Base-by-base conservation (phyloP, 2,329 filamentous ascomycete species). In the Aspergillus intermedius region DNA sequence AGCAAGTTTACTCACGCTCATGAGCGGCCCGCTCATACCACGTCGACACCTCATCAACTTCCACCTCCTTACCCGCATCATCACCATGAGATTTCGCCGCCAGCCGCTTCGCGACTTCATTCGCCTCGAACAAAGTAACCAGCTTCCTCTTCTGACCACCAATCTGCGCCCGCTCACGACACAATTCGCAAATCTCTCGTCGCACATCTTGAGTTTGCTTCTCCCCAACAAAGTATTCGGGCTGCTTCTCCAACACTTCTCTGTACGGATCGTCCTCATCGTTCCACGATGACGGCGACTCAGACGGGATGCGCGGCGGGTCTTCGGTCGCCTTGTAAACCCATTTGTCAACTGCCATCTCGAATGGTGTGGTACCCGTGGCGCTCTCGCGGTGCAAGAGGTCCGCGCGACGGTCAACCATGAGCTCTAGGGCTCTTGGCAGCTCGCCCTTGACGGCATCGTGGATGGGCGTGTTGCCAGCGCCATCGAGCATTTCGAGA, bases 341-440 rank as follows among this genome's bases (percentile, higher is more conserved):
- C 65, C 65, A 68, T 6, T 48, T 48, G 30, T 60, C 58, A 5
- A 57, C 57, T 2, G 61, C 62, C 28, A 68, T 52, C 15, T 93
- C 87, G 23, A 77, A 74, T 0, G 88, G 84, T 0, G 87, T 93
- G 13, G 80, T 77, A 1, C 88, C 88, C 0, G 86, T 86, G 0
- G 86, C 81, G 56, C 91, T 91, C 63, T 93, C 88, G 19, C 83
- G 79, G 56, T 80, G 77, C 0, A 89, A 69, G 1, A 90, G 72
- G 22, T 75, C 73, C 0, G 84, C 79, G 15, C 79, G 74, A 54
- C 71, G 71, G 8, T 78, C 69, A 9, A 90, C 67, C 37, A 70
- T 60, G 9, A 57, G 13, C 13, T 59, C 48, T 3, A 87, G 82
- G 23, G 87, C 74, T 55, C 81, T 71, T 12, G 76, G 74, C 1